A percentile compares a stretch with the other conserved stretches of the same genome.
These are phyloP conservation scores for Amanita rimosa DNA, from an alignment of 768 basidiomycete genomes.

Conservation along the genomic window DNA sequence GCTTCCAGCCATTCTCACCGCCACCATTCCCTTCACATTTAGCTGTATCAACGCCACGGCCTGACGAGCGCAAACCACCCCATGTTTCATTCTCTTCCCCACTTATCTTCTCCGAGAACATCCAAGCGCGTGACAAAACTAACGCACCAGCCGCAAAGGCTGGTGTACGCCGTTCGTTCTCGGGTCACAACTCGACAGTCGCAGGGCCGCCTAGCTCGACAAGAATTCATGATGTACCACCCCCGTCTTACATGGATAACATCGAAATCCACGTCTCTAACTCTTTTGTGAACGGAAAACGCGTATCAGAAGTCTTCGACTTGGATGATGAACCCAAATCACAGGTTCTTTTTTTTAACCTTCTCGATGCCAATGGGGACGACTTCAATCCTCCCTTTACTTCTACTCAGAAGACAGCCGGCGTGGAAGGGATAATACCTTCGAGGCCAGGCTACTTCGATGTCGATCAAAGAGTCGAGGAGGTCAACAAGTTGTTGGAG, in stretches of 20 bases:
- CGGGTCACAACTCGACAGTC: not conserved
- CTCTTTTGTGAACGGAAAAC: not conserved
- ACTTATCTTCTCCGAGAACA: conserved; percentile 12
- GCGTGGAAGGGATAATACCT: not conserved
- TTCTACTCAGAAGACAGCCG: conserved; percentile 18
- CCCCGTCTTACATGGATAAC: not conserved
- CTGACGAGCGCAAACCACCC: conserved; percentile 26
- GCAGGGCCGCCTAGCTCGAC: not conserved
- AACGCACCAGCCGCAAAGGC: not conserved
- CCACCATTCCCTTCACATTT: conserved; percentile 46
- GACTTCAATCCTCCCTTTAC: conserved; percentile 21
- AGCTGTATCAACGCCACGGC: conserved; percentile 39
- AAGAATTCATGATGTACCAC: not conserved
- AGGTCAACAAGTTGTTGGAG: conserved; percentile 43
- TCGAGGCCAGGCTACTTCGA: conserved; percentile 37
- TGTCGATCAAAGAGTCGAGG: conserved; percentile 40
- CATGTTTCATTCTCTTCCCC: conserved; percentile 18
- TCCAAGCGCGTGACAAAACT: not conserved
- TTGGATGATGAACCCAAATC: not conserved
- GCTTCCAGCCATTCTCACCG: conserved; percentile 31
- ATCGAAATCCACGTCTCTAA: not conserved
- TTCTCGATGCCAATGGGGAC: conserved; percentile 9
- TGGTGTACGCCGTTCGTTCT: not conserved
- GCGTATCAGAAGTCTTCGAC: not conserved
- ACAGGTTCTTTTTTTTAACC: not conserved